Percentiles rank a stretch among this genome's conserved stretches.
Evolutionary conservation across 257 asterid species (phyloP).

Genomic region (Lavandula angustifolia): DNA sequence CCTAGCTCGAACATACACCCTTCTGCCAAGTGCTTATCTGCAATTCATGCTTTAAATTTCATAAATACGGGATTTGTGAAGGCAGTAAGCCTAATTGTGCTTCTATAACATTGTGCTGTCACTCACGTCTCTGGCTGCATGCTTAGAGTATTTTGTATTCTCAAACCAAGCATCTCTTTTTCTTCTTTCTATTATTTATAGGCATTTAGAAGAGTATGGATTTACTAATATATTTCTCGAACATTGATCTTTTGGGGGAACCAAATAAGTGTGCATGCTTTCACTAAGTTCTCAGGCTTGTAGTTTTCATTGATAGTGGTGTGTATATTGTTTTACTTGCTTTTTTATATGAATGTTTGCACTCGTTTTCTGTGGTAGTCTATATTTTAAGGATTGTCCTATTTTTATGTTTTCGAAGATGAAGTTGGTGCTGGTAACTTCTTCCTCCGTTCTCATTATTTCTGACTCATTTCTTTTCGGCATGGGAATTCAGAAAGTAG

Average conservation of each 20-base stretch:
- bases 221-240: background rate
- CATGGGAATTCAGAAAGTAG: too few relatives aligned
- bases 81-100: constrained; percentile 8
- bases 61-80: background rate
- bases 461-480: too few relatives aligned
- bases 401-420: background rate
- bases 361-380: background rate
- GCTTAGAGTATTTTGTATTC: background rate
- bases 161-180: background rate
- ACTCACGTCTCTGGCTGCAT: background rate
- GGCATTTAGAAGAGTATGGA: constrained; percentile 3
- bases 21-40: background rate
- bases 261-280: background rate
- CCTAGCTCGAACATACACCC: constrained; percentile 13
- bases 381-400: background rate
- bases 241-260: background rate
- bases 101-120: background rate
- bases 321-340: constrained; percentile 6
- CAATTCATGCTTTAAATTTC: background rate
- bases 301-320: constrained; percentile 2
- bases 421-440: background rate
- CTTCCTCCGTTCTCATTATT: too few relatives aligned
- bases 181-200: background rate
- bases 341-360: background rate
- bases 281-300: background rate